Evolutionary conservation across 139 green algal genomes (phyloP).

Genomic region (Haematococcus lacustris): DNA sequence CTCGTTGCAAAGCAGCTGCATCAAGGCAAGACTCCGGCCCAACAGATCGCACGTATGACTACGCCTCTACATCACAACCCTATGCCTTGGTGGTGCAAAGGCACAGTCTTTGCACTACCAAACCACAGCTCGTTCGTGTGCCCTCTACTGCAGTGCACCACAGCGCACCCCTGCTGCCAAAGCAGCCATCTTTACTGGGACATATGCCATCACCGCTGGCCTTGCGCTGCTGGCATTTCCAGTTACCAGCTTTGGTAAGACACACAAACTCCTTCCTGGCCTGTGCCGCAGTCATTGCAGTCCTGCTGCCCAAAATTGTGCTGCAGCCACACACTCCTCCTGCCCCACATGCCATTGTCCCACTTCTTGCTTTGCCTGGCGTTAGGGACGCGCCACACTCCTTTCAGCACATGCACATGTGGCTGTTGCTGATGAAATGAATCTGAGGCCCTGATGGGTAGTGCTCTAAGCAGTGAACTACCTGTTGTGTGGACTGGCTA

Average conservation of each 20-base stretch:
- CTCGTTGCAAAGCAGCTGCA: too few relatives aligned
- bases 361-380: not conserved
- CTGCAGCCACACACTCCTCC: too few relatives aligned
- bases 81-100: too few relatives aligned
- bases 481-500: not conserved
- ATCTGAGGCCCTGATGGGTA: not conserved
- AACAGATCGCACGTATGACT: too few relatives aligned
- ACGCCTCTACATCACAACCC: too few relatives aligned
- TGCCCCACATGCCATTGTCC: too few relatives aligned
- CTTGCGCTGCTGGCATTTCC: slow-evolving; percentile 21
- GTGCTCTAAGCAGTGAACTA: not conserved
- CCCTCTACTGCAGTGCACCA: not conserved
- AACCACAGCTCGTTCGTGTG: too few relatives aligned
- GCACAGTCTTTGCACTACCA: too few relatives aligned
- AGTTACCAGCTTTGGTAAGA: slow-evolving; percentile 22
- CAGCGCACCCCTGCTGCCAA: slow-evolving; percentile 14
- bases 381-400: not conserved
- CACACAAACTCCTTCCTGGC: not conserved
- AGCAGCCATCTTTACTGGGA: slow-evolving; percentile 38
- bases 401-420: not conserved
- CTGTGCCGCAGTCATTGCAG: not conserved
- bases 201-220: slow-evolving; percentile 29
- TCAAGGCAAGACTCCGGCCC: too few relatives aligned
- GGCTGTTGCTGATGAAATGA: not conserved
- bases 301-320: not conserved